These are phyloP conservation scores for Alternaria longipes DNA, from an alignment of 2,329 filamentous ascomycete genomes.

Conservation along the genomic window DNA sequence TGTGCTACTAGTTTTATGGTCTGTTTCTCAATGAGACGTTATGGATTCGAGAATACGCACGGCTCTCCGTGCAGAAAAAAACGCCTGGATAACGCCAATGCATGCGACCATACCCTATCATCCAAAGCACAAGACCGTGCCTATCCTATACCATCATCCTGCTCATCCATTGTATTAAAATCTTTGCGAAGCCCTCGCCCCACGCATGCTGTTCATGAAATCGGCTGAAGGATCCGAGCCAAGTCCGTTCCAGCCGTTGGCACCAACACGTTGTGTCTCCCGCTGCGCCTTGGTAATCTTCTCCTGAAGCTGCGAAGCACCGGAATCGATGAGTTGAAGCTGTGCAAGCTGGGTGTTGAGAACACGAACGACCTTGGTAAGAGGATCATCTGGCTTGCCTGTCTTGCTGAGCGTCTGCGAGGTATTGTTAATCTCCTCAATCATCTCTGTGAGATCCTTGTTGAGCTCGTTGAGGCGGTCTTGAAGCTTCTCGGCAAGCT, in stretches of 20 bases:
- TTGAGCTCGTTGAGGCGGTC: conserved; percentile 93
- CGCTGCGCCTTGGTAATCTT: conserved; percentile 87
- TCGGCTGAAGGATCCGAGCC: conserved; percentile 81
- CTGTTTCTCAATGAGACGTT: background rate
- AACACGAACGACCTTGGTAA: conserved; percentile 94
- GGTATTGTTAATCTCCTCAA: conserved; percentile 95
- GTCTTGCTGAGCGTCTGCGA: conserved; percentile 90
- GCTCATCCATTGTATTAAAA: conserved; percentile 40
- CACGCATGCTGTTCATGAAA: conserved; percentile 90
- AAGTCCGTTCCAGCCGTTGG: conserved; percentile 58
- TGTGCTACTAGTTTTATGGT: background rate
- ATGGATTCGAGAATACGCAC: background rate
- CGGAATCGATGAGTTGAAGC: conserved; percentile 91
- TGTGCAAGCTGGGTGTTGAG: conserved; percentile 93
- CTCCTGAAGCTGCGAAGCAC: conserved; percentile 79
- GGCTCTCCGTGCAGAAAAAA: background rate
- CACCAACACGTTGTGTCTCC: conserved; percentile 68
- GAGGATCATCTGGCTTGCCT: conserved; percentile 69
- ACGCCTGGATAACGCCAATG: conserved; percentile 7
- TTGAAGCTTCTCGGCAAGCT: conserved; percentile 90
- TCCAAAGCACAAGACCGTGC: background rate
- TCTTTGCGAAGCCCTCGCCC: conserved; percentile 50
- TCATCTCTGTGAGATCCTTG: conserved; percentile 92
- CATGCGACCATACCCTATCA: conserved; percentile 6
- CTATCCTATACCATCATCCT: conserved; percentile 9